A percentile compares a stretch with the other conserved stretches of the same genome.
Conservation (phyloP, 1,284 basidiomycete genomes). For the Sphagnurus paluster region DNA sequence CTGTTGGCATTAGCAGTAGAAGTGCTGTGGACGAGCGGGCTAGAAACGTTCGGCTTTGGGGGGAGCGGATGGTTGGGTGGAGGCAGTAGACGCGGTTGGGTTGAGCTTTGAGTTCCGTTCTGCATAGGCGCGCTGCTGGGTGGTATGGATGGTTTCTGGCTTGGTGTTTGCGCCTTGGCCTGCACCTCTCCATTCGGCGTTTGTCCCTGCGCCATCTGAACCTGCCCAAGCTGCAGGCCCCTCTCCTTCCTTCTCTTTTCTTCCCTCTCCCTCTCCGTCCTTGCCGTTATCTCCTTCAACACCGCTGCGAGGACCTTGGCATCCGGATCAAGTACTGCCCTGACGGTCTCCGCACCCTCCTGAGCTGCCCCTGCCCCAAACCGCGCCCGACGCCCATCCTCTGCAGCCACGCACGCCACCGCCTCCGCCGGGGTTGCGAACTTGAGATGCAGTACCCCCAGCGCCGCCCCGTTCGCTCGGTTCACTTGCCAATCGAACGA, state of each 20-base stretch:
- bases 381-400: constrained; percentile 52
- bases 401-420: constrained; percentile 58
- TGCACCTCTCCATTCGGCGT: constrained; percentile 1
- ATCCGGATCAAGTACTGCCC: constrained; percentile 65
- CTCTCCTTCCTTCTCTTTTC: constrained; percentile 41
- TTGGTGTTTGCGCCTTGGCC: constrained; percentile 8
- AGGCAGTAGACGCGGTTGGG: constrained; percentile 1
- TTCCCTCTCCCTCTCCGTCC: constrained; percentile 43
- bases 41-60: constrained; percentile 11
- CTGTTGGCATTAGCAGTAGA: background rate
- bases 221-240: constrained; percentile 10
- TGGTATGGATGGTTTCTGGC: too few relatives aligned
- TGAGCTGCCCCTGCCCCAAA: constrained; percentile 23
- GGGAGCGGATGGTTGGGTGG: constrained; percentile 11
- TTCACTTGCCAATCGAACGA: constrained; percentile 84
- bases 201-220: background rate
- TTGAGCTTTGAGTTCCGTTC: too few relatives aligned
- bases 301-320: constrained; percentile 58
- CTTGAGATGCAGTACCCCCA: constrained; percentile 83
- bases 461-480: constrained; percentile 74
- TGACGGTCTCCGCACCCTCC: constrained; percentile 45
- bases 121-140: too few relatives aligned
- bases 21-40: background rate
- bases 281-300: constrained; percentile 52
- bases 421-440: constrained; percentile 65